Percentiles rank a stretch among this genome's conserved stretches.
Evolutionary conservation across 306 rosid species (phyloP).

Genomic region (Quercus variabilis): DNA sequence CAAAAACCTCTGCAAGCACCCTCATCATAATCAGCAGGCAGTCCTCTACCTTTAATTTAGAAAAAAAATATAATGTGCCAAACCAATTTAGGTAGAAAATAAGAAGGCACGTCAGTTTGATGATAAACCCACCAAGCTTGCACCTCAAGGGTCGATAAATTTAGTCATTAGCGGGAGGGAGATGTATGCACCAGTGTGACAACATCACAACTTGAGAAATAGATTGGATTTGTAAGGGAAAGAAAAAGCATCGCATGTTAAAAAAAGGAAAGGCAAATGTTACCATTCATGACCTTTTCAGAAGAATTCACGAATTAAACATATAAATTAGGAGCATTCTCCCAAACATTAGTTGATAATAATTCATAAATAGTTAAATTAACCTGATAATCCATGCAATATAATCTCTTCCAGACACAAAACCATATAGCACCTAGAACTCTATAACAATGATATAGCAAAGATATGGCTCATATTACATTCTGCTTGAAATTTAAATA

Average conservation of each 20-base stretch:
- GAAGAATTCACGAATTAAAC: not conserved
- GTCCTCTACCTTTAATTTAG: not conserved
- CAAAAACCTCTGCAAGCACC: conserved; percentile 66
- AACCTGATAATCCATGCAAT: not conserved
- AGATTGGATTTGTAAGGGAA: not conserved
- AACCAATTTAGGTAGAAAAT: not conserved
- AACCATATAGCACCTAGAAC: not conserved
- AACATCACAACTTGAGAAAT: not conserved
- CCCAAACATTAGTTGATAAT: no score
- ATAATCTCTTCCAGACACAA: not conserved
- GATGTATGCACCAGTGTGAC: not conserved
- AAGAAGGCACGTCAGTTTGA: not conserved
- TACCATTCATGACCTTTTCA: no score
- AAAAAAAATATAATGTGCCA: not conserved
- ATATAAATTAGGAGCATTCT: not conserved
- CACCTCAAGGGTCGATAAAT: not conserved
- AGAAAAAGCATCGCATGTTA: not conserved
- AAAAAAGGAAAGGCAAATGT: not conserved
- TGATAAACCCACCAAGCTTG: not conserved
- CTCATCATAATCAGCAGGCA: conserved; percentile 1
- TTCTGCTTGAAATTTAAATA: conserved; percentile 18
- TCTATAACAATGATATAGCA: not conserved
- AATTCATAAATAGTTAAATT: no score
- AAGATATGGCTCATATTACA: not conserved
- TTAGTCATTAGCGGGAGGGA: not conserved